Conservation (phyloP, 495 filamentous ascomycete genomes). For the Neurospora sp. region DNA sequence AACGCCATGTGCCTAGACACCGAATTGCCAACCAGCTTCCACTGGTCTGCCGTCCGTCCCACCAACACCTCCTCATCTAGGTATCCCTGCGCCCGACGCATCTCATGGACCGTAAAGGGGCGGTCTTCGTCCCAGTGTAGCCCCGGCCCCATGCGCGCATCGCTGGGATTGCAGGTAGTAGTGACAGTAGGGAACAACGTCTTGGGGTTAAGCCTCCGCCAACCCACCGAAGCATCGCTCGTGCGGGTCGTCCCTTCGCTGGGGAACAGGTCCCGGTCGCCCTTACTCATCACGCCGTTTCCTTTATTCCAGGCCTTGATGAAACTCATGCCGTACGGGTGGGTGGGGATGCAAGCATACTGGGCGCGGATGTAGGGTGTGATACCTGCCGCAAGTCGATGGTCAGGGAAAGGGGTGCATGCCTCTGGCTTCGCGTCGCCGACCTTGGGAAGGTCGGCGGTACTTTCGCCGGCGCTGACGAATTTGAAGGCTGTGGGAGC, state of each 20-base stretch:
- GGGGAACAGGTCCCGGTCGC: constrained; percentile 26
- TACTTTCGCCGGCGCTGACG: constrained; percentile 37
- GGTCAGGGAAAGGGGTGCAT: constrained; percentile 54
- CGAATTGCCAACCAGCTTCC: constrained; percentile 58
- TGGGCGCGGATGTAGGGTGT: constrained; percentile 23
- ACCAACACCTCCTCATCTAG: constrained; percentile 58
- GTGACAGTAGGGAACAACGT: constrained; percentile 47
- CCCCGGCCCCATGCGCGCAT: constrained; percentile 33
- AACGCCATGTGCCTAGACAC: constrained; percentile 55
- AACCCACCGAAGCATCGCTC: constrained; percentile 25
- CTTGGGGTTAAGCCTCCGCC: constrained; percentile 40
- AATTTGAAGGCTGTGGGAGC: constrained; percentile 46
- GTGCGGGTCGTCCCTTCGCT: constrained; percentile 3
- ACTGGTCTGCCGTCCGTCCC: constrained; percentile 40
- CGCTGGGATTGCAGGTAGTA: constrained; percentile 33
- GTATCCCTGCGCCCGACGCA: constrained; percentile 53
- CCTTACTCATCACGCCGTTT: constrained; percentile 25
- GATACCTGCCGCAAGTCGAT: constrained; percentile 32
- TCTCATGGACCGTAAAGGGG: constrained; percentile 49
- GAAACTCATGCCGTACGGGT: constrained; percentile 38
- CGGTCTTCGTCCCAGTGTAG: constrained; percentile 56
- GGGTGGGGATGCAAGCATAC: constrained; percentile 29
- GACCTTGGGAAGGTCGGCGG: constrained; percentile 49
- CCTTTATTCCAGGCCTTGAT: constrained; percentile 28
- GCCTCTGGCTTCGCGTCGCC: constrained; percentile 41